phyloP scores from a whole-genome alignment of 352 stramenopile genomes.

The Phytophthora fragariae region DNA sequence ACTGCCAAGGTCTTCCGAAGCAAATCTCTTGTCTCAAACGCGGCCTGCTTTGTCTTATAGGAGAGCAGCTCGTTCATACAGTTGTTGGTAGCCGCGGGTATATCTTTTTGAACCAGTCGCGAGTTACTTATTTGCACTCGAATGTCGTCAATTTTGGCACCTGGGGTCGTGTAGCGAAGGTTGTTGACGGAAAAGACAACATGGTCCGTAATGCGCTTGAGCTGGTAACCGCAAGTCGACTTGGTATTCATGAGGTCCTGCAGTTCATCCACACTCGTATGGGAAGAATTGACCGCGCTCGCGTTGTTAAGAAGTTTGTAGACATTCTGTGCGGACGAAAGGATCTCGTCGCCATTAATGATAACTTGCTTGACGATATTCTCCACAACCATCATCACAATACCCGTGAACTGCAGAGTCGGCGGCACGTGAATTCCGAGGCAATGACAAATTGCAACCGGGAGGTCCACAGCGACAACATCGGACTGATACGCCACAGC shows the following conservation, averaged over 20 bases:
- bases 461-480: conserved; percentile 31
- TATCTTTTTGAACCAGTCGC: conserved; percentile 21
- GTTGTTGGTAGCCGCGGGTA: conserved; percentile 30
- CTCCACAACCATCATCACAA: conserved; percentile 35
- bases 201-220: conserved; percentile 34
- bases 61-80: conserved; percentile 34
- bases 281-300: conserved; percentile 10
- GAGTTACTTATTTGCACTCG: conserved; percentile 30
- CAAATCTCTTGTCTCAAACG: conserved; percentile 35
- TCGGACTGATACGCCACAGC: conserved; percentile 30
- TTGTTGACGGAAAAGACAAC: conserved; percentile 24
- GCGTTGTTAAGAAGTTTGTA: conserved; percentile 20
- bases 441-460: conserved; percentile 31
- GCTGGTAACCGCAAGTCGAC: conserved; percentile 30
- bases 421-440: conserved; percentile 24
- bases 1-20: conserved; percentile 34
- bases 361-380: conserved; percentile 29
- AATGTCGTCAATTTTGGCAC: conserved; percentile 18
- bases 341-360: conserved; percentile 28
- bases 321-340: conserved; percentile 26
- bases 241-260: conserved; percentile 29
- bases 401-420: conserved; percentile 21
- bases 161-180: conserved; percentile 14
- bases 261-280: conserved; percentile 20
- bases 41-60: conserved; percentile 26